Base-by-base conservation (phyloP, 2,329 filamentous ascomycete species). In the Aspergillus sp. region DNA sequence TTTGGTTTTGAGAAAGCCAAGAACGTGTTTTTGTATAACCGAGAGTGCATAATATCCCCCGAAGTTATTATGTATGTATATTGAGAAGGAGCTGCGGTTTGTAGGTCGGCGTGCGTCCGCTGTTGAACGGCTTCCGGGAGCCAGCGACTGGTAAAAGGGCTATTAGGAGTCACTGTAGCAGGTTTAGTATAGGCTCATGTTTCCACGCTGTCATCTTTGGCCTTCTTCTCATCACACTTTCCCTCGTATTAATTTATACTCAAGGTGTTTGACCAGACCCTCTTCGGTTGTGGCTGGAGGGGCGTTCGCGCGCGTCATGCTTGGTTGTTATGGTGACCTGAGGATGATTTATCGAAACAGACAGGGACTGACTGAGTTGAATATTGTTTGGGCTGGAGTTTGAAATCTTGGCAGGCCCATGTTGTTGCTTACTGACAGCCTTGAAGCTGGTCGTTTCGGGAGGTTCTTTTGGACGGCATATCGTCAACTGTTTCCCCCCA, bases 31-130 rank as follows among this genome's bases (percentile, higher is more conserved):
- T 63, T 81, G 70, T 4, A 80, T 22, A 0, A 78, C 61, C 66
- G 82, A 78, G 0, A 81, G 42, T 7, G 67, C 51, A 1, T 79
- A 79, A 45, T 78, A 80, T 3, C 57, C 66, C 5, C 51, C 63
- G 47, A 75, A 75, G 58, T 80, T 75, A 51, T 80, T 81, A 64
- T 71, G 79, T 2, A 73, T 73, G 62, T 79, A 68, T 74, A 81
- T 76, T 6, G 17, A 17, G 42, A 81, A 80, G 39, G 58, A 59
- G 48, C 77, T 2, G 74, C 77, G 15, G 11, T 72, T 50, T 30
- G 63, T 69, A 76, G 24, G 70, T 64, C 51, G 66, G 72, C 12
- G 68, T 56, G 58, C 60, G 73, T 24, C 11, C 24, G 44, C 30
- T 40, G 39, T 19, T 49, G 51, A 5, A 20, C 8, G 46, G 33